Conservation (phyloP, 2,329 filamentous ascomycete species). For the Eutypa lata region DNA sequence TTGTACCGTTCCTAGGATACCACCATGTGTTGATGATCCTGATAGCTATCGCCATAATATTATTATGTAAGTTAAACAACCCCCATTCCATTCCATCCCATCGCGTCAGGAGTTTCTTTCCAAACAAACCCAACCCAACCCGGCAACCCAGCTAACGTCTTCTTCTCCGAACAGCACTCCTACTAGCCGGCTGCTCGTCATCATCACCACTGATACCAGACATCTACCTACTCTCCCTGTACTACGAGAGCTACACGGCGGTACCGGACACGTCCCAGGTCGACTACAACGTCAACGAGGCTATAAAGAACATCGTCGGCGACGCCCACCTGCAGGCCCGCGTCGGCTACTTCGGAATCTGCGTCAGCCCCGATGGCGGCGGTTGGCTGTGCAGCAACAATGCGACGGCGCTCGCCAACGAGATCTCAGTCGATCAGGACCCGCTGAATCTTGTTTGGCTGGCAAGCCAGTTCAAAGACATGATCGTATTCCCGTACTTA, state of each 20-base stretch:
- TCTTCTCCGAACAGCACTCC: conserved; percentile 60
- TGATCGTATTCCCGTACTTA: conserved; percentile 95
- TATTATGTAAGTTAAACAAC: conserved; percentile 72
- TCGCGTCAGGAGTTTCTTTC: too few species aligned
- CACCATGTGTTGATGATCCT: conserved; percentile 96
- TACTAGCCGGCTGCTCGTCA: conserved; percentile 94
- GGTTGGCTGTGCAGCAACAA: conserved; percentile 97
- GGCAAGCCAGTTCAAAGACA: conserved; percentile 94
- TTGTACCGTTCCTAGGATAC: conserved; percentile 67
- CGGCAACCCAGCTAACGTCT: too few species aligned
- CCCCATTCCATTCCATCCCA: background rate
- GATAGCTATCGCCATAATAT: conserved; percentile 88
- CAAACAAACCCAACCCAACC: too few species aligned
- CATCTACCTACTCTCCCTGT: conserved; percentile 97
- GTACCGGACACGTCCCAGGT: conserved; percentile 83
- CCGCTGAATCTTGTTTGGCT: conserved; percentile 97
- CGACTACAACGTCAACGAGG: conserved; percentile 79
- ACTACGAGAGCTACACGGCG: conserved; percentile 85
- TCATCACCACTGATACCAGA: conserved; percentile 91
- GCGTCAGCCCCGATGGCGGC: conserved; percentile 86
- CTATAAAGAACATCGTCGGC: conserved; percentile 87
- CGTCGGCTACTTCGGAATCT: conserved; percentile 97
- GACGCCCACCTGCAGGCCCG: conserved; percentile 80
- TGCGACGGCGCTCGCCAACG: conserved; percentile 85
- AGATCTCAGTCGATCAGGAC: conserved; percentile 87